Evolutionary conservation across 345 rosid species (phyloP).

Genomic region (Laguncularia racemosa): DNA sequence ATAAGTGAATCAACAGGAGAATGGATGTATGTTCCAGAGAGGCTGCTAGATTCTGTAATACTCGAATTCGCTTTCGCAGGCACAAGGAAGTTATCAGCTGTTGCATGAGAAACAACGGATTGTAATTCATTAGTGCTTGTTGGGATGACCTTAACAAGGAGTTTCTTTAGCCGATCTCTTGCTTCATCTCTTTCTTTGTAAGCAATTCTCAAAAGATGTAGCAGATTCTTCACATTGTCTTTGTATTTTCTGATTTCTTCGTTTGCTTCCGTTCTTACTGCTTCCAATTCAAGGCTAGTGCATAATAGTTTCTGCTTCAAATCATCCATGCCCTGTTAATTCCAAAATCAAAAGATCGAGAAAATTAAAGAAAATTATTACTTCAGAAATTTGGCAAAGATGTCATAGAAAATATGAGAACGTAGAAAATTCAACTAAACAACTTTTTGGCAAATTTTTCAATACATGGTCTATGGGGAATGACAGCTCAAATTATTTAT

Average conservation of each 20-base stretch:
- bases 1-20: constrained; percentile 69
- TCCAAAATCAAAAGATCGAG: not conserved
- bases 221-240: constrained; percentile 37
- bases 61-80: constrained; percentile 59
- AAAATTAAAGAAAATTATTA: not conserved
- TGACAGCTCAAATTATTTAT: too few relatives aligned
- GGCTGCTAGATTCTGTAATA: constrained; percentile 71
- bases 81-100: constrained; percentile 15
- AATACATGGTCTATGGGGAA: too few relatives aligned
- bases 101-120: constrained; percentile 8
- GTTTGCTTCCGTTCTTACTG: constrained; percentile 50
- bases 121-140: constrained; percentile 11
- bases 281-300: constrained; percentile 50
- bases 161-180: constrained; percentile 46
- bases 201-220: constrained; percentile 49
- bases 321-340: constrained; percentile 51
- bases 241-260: constrained; percentile 46
- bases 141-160: constrained; percentile 34
- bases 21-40: constrained; percentile 39
- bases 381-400: not conserved
- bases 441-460: too few relatives aligned
- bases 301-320: constrained; percentile 61
- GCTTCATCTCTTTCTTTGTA: constrained; percentile 84
- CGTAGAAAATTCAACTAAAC: too few relatives aligned
- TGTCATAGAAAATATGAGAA: too few relatives aligned